Evolutionary conservation across 23 red algal species (phyloP), one percentile per base, ranked within the genome.

Genomic region (Cyanidiococcus yangmingshanensis): DNA sequence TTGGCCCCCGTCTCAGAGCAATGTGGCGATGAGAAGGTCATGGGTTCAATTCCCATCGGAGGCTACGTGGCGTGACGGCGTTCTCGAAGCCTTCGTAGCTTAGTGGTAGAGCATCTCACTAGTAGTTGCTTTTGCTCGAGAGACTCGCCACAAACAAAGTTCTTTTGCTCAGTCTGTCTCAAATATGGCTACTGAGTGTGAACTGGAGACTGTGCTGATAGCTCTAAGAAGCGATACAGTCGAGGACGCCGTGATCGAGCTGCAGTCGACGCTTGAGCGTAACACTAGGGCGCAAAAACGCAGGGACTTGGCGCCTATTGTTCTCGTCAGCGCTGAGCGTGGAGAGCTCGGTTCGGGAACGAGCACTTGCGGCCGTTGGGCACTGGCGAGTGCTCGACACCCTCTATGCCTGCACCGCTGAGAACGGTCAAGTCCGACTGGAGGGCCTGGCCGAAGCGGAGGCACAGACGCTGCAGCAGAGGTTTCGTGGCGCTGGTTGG

Each of bases 81-180:
- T 32, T 2, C 63, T 25, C 21, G 16, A 35, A 12, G 63, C 63
- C 63, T 71, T 71, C 63, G 63, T 71, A 71, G 63, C 63, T 71
- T 35, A 71, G 63, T 25, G 63, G 63, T 71, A 71, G 63, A 71
- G 63, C 63, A 71, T 35, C 63, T 71, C 63, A 71, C 63, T 71
- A 71, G 63, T 71, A 71, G 12, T 7, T 71, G 32, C 27, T 25
- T 71, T 71, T 71, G 15, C 32, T n/a, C n/a, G n/a, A n/a, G n/a
- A n/a, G n/a, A n/a, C n/a, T n/a, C n/a, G n/a, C n/a, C n/a, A n/a
- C n/a, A n/a, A n/a, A n/a, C n/a, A n/a, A n/a, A n/a, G n/a, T n/a
- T n/a, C n/a, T n/a, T n/a, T n/a, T n/a, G n/a, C n/a, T n/a, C n/a
- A n/a, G n/a, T n/a, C n/a, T n/a, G n/a, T n/a, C n/a, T n/a, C n/a